Conservation (phyloP, 2,329 filamentous ascomycete species). For the Penicillium sp. region DNA sequence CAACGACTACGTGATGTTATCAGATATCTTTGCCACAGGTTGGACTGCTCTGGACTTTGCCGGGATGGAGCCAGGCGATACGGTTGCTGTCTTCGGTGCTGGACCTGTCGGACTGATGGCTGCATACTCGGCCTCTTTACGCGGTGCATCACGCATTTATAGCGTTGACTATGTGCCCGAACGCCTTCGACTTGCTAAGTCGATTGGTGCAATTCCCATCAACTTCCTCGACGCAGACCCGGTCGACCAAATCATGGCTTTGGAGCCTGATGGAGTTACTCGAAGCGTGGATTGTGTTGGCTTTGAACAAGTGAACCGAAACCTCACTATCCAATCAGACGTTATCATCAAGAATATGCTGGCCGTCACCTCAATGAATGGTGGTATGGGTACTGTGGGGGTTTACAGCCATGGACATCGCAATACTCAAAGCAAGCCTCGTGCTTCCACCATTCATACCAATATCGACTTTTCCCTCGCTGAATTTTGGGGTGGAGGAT, state of each 20-base stretch:
- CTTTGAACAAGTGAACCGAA: conserved; percentile 13
- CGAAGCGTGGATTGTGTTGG: conserved; percentile 22
- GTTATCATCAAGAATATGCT: conserved; percentile 2
- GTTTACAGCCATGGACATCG: too few species aligned
- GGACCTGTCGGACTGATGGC: conserved; percentile 69
- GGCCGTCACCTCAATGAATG: neutral
- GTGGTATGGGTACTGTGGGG: conserved; percentile 4
- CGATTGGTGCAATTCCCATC: conserved; percentile 60
- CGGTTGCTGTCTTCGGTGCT: conserved; percentile 65
- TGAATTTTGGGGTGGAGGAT: too few species aligned
- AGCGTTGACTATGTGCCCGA: conserved; percentile 66
- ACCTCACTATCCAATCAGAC: neutral
- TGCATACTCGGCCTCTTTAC: conserved; percentile 64
- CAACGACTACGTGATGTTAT: conserved; percentile 19
- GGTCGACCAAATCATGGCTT: conserved; percentile 35
- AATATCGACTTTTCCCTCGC: too few species aligned
- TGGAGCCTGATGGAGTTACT: conserved; percentile 13
- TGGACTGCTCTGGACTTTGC: conserved; percentile 43
- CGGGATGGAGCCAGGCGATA: conserved; percentile 54
- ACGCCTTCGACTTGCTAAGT: conserved; percentile 61
- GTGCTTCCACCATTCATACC: too few species aligned
- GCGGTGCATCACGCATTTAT: conserved; percentile 65
- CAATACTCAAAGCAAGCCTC: too few species aligned
- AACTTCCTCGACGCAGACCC: conserved; percentile 64
- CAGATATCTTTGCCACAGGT: conserved; percentile 45